Percentiles rank a stretch among this genome's conserved stretches.
Evolutionary conservation across 2,329 filamentous ascomycete species (phyloP).

Genomic region (Meredithiella fracta): DNA sequence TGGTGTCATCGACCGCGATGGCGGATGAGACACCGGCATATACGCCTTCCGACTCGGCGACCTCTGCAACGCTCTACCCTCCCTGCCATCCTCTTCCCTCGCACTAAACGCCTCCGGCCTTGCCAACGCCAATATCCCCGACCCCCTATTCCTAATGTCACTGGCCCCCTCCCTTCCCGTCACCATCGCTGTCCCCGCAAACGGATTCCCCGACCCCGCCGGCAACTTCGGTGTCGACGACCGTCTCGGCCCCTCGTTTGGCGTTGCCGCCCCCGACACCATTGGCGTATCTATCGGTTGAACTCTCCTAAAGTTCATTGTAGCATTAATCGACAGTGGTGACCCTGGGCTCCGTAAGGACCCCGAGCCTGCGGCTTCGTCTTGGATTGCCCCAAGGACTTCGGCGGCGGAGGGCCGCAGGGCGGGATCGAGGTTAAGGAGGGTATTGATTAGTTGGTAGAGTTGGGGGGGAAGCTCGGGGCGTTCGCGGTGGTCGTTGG

Average conservation of each 20-base stretch:
- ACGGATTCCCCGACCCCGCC: no score
- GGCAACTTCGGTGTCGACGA: background rate
- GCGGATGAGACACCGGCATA: no score
- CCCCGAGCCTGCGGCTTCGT: slow-evolving; percentile 31
- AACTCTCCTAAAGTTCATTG: slow-evolving; percentile 7
- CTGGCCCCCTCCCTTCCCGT: no score
- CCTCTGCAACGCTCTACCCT: no score
- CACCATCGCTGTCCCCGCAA: no score
- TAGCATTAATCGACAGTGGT: background rate
- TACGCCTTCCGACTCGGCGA: no score
- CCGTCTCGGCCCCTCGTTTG: background rate
- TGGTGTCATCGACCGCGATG: no score
- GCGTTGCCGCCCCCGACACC: background rate
- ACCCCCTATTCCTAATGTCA: no score
- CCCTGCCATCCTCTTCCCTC: no score
- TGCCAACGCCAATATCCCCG: no score
- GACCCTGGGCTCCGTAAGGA: slow-evolving; percentile 22
- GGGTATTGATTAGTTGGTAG: slow-evolving; percentile 65
- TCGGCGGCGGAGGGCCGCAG: slow-evolving; percentile 74
- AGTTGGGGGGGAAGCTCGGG: slow-evolving; percentile 74
- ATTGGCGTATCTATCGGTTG: slow-evolving; percentile 11
- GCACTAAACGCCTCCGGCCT: no score
- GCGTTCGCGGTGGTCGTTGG: slow-evolving; percentile 55
- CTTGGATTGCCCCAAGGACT: slow-evolving; percentile 62
- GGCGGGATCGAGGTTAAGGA: slow-evolving; percentile 61